A percentile compares a stretch with the other conserved stretches of the same genome.
phyloP scores from a whole-genome alignment of 83 land plant species.

The Picea abies region DNA sequence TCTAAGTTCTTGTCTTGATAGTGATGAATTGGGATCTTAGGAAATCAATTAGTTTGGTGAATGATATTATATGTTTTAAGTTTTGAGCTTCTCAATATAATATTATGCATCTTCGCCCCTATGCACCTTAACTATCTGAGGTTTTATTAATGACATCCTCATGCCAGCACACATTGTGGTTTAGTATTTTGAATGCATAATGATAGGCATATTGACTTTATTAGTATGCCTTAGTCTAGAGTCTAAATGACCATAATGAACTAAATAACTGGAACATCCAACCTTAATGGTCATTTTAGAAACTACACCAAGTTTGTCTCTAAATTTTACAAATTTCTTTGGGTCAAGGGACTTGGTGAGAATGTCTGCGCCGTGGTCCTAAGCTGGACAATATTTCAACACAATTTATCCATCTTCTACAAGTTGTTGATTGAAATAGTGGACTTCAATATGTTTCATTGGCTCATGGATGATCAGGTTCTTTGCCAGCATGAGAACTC shows the following conservation, averaged over 20 bases:
- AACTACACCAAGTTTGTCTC: conserved; percentile 5
- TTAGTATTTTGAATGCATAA: no score
- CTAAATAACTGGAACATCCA: neutral
- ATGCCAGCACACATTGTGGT: no score
- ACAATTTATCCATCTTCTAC: neutral
- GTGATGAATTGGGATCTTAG: no score
- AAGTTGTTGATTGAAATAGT: neutral
- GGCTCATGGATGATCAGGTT: neutral
- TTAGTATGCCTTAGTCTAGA: neutral
- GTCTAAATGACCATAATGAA: neutral
- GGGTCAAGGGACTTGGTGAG: neutral
- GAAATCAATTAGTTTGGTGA: no score
- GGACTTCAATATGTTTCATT: neutral
- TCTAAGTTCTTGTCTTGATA: no score
- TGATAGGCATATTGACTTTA: neutral
- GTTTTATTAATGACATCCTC: no score
- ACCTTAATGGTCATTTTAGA: conserved; percentile 1
- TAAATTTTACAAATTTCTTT: neutral
- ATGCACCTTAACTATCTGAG: no score
- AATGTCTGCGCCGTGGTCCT: neutral
- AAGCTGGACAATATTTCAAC: neutral
- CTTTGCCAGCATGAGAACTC: no score
- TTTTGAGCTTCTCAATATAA: no score
- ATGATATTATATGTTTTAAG: no score
- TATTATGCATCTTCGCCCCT: no score